Evolutionary conservation across 192 early-diverging fungal species (phyloP).

Genomic region (Entomortierella lignicola): DNA sequence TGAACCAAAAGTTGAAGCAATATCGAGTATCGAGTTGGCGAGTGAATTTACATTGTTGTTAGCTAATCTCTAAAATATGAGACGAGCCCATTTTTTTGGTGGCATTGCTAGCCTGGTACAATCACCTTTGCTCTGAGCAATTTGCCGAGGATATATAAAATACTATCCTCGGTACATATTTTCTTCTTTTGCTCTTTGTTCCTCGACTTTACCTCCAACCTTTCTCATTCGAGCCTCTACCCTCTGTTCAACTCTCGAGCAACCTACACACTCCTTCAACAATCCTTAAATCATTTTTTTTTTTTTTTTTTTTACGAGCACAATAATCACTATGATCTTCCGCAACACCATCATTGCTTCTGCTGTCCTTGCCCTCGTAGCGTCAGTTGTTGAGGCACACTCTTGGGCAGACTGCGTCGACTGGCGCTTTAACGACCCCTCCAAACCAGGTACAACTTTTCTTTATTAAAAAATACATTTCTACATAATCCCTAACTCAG

Average conservation of each 20-base stretch:
- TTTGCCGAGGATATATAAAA: too few species aligned
- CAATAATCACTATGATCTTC: conserved; percentile 26
- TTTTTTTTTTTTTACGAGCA: background rate
- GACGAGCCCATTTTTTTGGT: too few species aligned
- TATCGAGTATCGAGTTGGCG: too few species aligned
- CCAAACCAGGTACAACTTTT: conserved; percentile 30
- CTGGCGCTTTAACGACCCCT: conserved; percentile 40
- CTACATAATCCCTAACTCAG: background rate
- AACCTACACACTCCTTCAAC: background rate
- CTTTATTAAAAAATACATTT: background rate
- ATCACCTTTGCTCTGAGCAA: too few species aligned
- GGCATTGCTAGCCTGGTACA: too few species aligned
- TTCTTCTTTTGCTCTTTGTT: too few species aligned
- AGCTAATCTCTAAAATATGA: too few species aligned
- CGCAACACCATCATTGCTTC: conserved; percentile 27
- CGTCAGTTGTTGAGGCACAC: conserved; percentile 32
- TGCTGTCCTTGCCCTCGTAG: conserved; percentile 30
- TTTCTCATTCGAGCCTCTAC: background rate
- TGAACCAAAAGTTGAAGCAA: too few species aligned
- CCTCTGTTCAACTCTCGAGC: background rate
- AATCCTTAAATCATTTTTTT: background rate
- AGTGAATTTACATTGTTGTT: too few species aligned
- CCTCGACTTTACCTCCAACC: background rate
- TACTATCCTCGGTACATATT: too few species aligned
- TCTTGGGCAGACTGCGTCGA: conserved; percentile 54